A percentile compares a stretch with the other conserved stretches of the same genome.
Conservation (phyloP, 2,329 filamentous ascomycete species). For the Aspergillus udagawae region DNA sequence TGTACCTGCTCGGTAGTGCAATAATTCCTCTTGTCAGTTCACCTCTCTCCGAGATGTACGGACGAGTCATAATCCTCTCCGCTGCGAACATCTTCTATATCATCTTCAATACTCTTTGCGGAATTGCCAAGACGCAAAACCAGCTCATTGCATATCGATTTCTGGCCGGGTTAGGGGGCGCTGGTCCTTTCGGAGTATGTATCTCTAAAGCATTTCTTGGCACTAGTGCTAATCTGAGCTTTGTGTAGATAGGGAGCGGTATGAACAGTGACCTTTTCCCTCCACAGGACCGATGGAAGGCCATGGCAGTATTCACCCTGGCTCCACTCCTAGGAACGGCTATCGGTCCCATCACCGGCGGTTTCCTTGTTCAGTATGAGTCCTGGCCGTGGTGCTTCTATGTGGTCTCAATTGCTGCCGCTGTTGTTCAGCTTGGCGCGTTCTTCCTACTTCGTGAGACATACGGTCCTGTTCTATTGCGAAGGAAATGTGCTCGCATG, state of each 20-base stretch:
- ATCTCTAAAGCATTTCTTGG: conserved; percentile 40
- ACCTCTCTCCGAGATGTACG: conserved; percentile 52
- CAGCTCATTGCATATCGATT: conserved; percentile 2
- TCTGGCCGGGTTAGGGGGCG: not conserved
- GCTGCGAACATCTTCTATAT: conserved; percentile 51
- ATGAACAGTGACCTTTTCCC: conserved; percentile 56
- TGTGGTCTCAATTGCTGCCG: conserved; percentile 59
- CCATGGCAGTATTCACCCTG: conserved; percentile 59
- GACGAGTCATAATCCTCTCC: conserved; percentile 51
- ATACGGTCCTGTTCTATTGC: conserved; percentile 61
- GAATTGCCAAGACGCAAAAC: conserved; percentile 20
- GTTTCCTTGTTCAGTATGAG: conserved; percentile 58
- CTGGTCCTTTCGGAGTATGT: conserved; percentile 39
- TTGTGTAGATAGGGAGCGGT: conserved; percentile 41
- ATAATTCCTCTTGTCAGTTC: conserved; percentile 49
- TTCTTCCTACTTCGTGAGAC: conserved; percentile 61
- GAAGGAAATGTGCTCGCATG: conserved; percentile 49
- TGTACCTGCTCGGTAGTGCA: conserved; percentile 53
- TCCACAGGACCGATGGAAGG: conserved; percentile 59
- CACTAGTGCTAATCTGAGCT: not conserved
- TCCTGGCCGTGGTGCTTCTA: conserved; percentile 73
- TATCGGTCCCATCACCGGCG: conserved; percentile 61
- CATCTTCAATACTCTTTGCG: conserved; percentile 57
- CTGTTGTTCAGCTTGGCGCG: conserved; percentile 56
- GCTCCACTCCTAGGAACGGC: conserved; percentile 62